These are phyloP conservation scores for Talaromyces wortmannii DNA, from an alignment of 495 filamentous ascomycete genomes.

Conservation along the genomic window DNA sequence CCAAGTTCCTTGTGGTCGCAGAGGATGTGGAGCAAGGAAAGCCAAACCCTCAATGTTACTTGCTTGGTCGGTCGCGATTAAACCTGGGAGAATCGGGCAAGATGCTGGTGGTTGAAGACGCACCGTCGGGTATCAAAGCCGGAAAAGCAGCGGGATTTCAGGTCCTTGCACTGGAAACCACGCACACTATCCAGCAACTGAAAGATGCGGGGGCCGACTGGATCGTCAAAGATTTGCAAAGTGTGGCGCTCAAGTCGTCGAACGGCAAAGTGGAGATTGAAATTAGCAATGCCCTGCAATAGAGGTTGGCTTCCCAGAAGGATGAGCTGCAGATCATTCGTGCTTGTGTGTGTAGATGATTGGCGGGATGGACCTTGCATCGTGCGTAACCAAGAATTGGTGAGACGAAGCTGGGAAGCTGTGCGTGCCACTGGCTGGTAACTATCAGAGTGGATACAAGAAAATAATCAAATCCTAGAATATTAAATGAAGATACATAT, in stretches of 20 bases:
- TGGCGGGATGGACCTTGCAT: background rate
- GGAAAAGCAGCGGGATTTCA: conserved; percentile 87
- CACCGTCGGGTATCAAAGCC: conserved; percentile 81
- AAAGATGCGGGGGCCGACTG: conserved; percentile 73
- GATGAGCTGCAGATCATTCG: background rate
- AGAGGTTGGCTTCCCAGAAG: background rate
- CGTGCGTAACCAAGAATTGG: background rate
- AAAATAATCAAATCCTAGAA: too few relatives aligned
- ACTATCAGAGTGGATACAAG: background rate
- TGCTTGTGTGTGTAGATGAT: background rate
- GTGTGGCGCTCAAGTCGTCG: conserved; percentile 51
- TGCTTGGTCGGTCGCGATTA: conserved; percentile 59
- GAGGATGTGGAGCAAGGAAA: conserved; percentile 85
- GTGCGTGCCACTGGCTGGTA: background rate
- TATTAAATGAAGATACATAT: too few relatives aligned
- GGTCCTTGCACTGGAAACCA: conserved; percentile 82
- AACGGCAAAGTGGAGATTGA: conserved; percentile 50
- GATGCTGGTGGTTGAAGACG: conserved; percentile 84
- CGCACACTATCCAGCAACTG: conserved; percentile 68
- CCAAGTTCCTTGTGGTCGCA: conserved; percentile 70
- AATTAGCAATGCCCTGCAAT: conserved; percentile 38
- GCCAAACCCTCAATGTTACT: conserved; percentile 78
- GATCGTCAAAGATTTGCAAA: conserved; percentile 74
- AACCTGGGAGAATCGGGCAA: conserved; percentile 43
- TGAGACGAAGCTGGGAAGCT: background rate